Percentiles rank a stretch among this genome's conserved stretches.
Evolutionary conservation across 306 rosid genomes (phyloP).

Genomic region (Cotoneaster glaucophyllus): DNA sequence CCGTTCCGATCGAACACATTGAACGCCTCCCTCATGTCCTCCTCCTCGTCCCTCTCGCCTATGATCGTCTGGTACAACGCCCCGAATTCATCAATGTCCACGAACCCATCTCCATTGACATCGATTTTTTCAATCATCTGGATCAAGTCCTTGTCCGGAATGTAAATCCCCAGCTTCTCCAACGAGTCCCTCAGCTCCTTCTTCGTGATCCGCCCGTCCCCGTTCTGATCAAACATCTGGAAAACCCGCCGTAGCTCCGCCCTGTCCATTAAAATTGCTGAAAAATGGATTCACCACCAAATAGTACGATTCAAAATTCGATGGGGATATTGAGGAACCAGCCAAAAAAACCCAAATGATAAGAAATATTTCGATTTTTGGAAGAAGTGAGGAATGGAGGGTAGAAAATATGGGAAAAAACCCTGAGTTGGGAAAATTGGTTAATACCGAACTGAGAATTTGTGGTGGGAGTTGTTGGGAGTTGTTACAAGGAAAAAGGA

Average conservation of each 20-base stretch:
- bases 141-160: slow-evolving; percentile 26
- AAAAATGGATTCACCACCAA: background rate
- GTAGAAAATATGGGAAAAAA: background rate
- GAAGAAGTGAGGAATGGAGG: background rate
- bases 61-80: slow-evolving; percentile 20
- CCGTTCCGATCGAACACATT: slow-evolving; percentile 35
- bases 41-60: slow-evolving; percentile 25
- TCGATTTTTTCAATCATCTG: slow-evolving; percentile 34
- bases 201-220: slow-evolving; percentile 28
- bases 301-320: background rate
- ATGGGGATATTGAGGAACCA: background rate
- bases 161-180: slow-evolving; percentile 25
- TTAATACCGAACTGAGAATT: background rate
- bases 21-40: slow-evolving; percentile 36
- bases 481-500: background rate
- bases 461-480: slow-evolving; percentile 2
- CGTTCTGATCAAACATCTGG: slow-evolving; percentile 32
- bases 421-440: background rate
- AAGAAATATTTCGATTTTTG: background rate
- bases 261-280: background rate
- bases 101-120: slow-evolving; percentile 23
- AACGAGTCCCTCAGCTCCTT: slow-evolving; percentile 23
- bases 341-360: background rate
- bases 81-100: slow-evolving; percentile 33
- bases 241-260: slow-evolving; percentile 22